Evolutionary conservation across 2,329 filamentous ascomycete genomes (phyloP).

Genomic region (Botrytis deweyae): DNA sequence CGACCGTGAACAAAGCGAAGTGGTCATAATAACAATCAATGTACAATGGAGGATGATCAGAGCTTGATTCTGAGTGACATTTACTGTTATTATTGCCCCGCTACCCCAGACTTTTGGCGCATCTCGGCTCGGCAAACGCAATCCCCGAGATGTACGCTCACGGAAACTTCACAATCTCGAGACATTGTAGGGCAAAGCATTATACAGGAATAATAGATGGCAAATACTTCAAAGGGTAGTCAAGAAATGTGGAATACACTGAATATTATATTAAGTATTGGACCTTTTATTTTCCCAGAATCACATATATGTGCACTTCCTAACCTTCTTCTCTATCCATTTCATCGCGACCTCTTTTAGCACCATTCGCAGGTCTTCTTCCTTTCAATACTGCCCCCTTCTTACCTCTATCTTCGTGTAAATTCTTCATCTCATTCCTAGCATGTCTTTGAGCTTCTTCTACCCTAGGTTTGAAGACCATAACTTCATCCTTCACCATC

Average conservation of each 20-base stretch:
- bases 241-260: not conserved
- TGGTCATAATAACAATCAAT: constrained; percentile 24
- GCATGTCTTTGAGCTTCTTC: constrained; percentile 82
- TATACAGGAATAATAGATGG: not conserved
- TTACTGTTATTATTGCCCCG: constrained; percentile 13
- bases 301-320: constrained; percentile 4
- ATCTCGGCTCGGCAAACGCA: constrained; percentile 16
- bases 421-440: constrained; percentile 75
- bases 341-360: constrained; percentile 52
- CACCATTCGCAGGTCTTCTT: constrained; percentile 47
- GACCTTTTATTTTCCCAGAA: not conserved
- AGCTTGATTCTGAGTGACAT: constrained; percentile 10
- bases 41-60: constrained; percentile 3
- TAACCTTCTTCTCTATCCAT: constrained; percentile 42
- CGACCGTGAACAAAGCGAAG: constrained; percentile 19
- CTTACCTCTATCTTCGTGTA: constrained; percentile 65
- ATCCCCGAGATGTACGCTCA: not conserved
- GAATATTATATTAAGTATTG: constrained; percentile 17
- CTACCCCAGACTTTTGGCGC: constrained; percentile 25
- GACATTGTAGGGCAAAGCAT: not conserved
- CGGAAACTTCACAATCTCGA: not conserved
- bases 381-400: constrained; percentile 49
- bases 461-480: constrained; percentile 75
- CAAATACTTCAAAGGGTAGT: not conserved
- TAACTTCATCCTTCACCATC: constrained; percentile 76